These are phyloP conservation scores for Jatropha podagrica DNA, from an alignment of 441 rosid species.

Conservation along the genomic window DNA sequence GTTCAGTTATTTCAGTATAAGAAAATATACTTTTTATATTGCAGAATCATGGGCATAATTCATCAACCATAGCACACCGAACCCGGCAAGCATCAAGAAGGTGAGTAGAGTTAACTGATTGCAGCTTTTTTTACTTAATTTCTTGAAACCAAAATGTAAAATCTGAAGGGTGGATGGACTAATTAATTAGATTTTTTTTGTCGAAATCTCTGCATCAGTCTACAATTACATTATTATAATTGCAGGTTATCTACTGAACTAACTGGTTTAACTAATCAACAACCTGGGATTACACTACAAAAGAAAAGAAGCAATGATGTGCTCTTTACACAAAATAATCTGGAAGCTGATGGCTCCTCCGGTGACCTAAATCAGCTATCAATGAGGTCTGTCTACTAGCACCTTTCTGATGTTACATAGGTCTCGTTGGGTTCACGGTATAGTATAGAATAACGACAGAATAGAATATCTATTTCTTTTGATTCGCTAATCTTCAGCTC, in stretches of 20 bases:
- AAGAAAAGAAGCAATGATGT: conserved; percentile 48
- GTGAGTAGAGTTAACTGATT: conserved; percentile 26
- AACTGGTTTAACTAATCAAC: conserved; percentile 39
- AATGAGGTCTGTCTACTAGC: conserved; percentile 31
- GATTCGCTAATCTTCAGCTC: no score
- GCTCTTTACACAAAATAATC: conserved; percentile 31
- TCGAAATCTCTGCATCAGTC: no score
- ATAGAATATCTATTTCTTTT: no score
- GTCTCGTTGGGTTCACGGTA: no score
- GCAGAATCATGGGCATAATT: conserved; percentile 48
- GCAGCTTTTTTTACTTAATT: background rate
- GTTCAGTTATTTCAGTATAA: no score
- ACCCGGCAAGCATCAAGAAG: conserved; percentile 62
- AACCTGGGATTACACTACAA: conserved; percentile 37
- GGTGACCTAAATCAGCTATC: conserved; percentile 38
- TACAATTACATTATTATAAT: background rate
- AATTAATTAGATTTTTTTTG: no score
- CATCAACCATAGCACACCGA: conserved; percentile 52
- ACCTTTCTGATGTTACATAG: no score
- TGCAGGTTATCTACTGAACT: conserved; percentile 63
- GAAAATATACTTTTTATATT: conserved; percentile 6
- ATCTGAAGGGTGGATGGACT: no score
- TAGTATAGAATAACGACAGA: no score
- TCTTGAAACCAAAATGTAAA: background rate
- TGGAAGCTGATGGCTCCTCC: conserved; percentile 32